Conservation (phyloP, 495 filamentous ascomycete species). For the Aspergillus olivimuriae region DNA sequence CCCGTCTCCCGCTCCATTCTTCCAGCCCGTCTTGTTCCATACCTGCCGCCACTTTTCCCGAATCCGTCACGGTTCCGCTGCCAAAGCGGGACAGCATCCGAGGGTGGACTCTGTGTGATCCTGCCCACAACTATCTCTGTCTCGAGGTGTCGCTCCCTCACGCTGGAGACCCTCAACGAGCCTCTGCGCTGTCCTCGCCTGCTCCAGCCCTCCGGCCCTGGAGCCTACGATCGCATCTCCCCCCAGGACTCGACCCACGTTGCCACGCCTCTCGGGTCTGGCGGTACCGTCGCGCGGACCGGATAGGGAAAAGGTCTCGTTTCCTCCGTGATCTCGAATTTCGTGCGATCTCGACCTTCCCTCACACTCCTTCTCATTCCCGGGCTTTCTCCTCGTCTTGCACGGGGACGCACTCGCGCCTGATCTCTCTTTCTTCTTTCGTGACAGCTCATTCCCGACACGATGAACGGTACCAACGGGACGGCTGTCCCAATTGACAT, state of each 20-base stretch:
- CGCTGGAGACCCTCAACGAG: constrained; percentile 7
- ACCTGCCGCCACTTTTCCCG: constrained; percentile 27
- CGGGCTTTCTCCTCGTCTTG: too few relatives aligned
- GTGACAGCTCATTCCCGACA: constrained; percentile 15
- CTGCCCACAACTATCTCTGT: constrained; percentile 27
- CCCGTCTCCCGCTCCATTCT: neutral
- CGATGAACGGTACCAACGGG: constrained; percentile 52
- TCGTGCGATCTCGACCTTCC: constrained; percentile 8
- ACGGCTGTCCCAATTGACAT: constrained; percentile 59
- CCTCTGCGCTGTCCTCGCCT: too few relatives aligned
- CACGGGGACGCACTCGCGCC: constrained; percentile 20
- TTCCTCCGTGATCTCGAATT: constrained; percentile 11
- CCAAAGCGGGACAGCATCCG: constrained; percentile 40
- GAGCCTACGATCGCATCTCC: constrained; percentile 31
- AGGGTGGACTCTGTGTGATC: constrained; percentile 33
- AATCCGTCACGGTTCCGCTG: constrained; percentile 25
- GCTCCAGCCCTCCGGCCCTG: constrained; percentile 24
- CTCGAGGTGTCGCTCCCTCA: constrained; percentile 17
- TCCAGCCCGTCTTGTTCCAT: neutral
- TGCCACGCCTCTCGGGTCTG: constrained; percentile 39
- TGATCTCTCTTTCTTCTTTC: constrained; percentile 41
- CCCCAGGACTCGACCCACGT: constrained; percentile 35
- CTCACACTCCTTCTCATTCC: too few relatives aligned
- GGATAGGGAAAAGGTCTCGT: constrained; percentile 30
- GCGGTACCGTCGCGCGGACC: constrained; percentile 34